Conservation (phyloP, 306 rosid genomes). For the Dryas octopetala region DNA sequence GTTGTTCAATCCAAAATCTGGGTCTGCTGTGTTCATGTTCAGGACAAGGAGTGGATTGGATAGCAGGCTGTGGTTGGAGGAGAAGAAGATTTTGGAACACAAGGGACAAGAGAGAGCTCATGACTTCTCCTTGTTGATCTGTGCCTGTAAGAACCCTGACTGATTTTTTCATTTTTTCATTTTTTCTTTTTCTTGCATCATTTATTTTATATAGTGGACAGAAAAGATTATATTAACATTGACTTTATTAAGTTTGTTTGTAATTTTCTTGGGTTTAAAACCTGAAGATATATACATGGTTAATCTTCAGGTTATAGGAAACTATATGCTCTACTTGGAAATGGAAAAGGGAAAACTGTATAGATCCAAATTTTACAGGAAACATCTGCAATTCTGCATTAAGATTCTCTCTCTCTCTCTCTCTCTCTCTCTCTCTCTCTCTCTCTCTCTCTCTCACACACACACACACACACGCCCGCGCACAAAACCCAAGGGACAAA, state of each 20-base stretch:
- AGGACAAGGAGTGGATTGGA: slow-evolving; percentile 80
- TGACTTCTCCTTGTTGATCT: slow-evolving; percentile 70
- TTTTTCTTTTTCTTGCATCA: slow-evolving; percentile 11
- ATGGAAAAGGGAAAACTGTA: slow-evolving; percentile 10
- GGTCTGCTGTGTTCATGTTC: slow-evolving; percentile 68
- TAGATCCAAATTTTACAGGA: slow-evolving; percentile 14
- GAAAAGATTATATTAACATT: slow-evolving; percentile 16
- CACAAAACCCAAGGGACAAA: background rate
- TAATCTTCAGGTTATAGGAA: slow-evolving; percentile 1
- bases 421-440: background rate
- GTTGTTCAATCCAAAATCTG: slow-evolving; percentile 55
- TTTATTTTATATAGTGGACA: slow-evolving; percentile 24
- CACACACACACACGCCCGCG: too few species aligned
- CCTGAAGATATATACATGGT: background rate
- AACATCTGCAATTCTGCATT: slow-evolving; percentile 4
- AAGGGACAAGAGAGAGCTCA: slow-evolving; percentile 36
- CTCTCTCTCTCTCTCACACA: background rate
- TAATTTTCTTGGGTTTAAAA: background rate
- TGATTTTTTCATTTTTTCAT: slow-evolving; percentile 27
- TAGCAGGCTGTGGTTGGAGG: slow-evolving; percentile 87
- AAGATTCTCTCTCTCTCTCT: background rate
- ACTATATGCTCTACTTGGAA: slow-evolving; percentile 14
- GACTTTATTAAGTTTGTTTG: slow-evolving; percentile 2
- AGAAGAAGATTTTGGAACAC: slow-evolving; percentile 49
- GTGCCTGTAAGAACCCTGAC: slow-evolving; percentile 61